Evolutionary conservation across 495 filamentous ascomycete species (phyloP), one percentile per base, ranked within the genome.

Genomic region (Neurospora sp.): DNA sequence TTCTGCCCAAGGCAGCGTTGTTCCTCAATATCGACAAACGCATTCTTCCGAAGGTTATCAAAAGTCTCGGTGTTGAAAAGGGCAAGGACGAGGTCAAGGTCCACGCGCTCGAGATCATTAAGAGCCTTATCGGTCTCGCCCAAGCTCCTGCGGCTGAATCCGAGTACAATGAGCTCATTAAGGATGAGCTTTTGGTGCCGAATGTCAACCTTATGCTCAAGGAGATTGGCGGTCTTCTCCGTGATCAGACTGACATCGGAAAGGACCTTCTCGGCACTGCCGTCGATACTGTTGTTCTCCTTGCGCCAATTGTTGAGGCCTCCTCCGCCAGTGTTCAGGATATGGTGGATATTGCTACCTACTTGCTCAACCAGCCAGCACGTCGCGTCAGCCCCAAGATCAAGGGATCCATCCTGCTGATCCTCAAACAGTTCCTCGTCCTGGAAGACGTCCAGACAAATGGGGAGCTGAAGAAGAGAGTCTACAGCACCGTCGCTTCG

Each of bases 1-100:
- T 85, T 69, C 85, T 91, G 7, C 83, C 88, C 0, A 86, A 87
- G 74, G 89, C 89, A 0, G 89, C 91, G 1, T 78, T 89, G 61
- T 92, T 94, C 77, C 84, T 99, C 20, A 84, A 87, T 2, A 81
- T 89, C 72, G 90, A 96, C 75, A 77, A 84, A 22, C 79, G 84
- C 38, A 84, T 97, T 40, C 77, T 98, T 38, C 84, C 83, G 9
- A 90, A 89, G 75, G 80, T 97, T 53, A 86, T 92, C 46, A 89
- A 93, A 73, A 92, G 89, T 76, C 81, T 98, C 16, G 86, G 84
- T 2, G 85, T 92, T 6, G 87, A 89, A 53, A 95, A 92, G 44
- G 89, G 91, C 8, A 96, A 94, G 78, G 94, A 97, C 74, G 91
- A 94, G 71, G 95, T 98, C 74, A 95, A 94, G 75, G 78, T 91